Conservation (phyloP, 306 rosid species). For the Coriaria nepalensis region DNA sequence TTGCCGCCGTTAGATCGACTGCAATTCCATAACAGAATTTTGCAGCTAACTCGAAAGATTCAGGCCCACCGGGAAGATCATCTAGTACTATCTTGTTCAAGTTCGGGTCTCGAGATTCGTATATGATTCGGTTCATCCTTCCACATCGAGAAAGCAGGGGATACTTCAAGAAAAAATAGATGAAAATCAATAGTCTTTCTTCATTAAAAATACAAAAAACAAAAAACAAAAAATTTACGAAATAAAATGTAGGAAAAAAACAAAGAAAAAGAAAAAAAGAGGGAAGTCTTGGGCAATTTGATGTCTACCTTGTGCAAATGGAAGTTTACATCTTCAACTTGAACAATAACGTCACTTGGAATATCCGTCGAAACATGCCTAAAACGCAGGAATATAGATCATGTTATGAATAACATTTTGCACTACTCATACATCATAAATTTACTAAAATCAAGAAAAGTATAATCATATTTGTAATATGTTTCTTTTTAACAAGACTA, state of each 20-base stretch:
- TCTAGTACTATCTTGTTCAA: conserved; percentile 55
- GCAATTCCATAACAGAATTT: conserved; percentile 89
- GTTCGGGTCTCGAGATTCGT: conserved; percentile 52
- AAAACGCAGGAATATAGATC: conserved; percentile 4
- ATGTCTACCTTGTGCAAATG: conserved; percentile 70
- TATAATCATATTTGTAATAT: no score
- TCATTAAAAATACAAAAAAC: neutral
- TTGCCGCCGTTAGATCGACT: conserved; percentile 89
- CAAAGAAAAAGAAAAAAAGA: neutral
- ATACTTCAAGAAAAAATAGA: conserved; percentile 35
- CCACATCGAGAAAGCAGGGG: conserved; percentile 90
- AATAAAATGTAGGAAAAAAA: neutral
- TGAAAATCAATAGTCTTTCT: neutral
- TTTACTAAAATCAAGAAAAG: neutral
- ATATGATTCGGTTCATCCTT: conserved; percentile 69
- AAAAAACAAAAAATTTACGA: neutral
- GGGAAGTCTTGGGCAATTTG: neutral
- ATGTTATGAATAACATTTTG: neutral
- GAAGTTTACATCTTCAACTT: conserved; percentile 55
- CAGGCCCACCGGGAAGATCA: conserved; percentile 87
- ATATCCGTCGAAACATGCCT: conserved; percentile 93
- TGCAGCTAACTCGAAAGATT: conserved; percentile 79
- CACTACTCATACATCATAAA: neutral
- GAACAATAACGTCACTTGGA: conserved; percentile 74
- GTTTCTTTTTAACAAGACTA: no score